Percentiles rank a stretch among this genome's conserved stretches.
phyloP scores from a whole-genome alignment of 176 grass and related monocot genomes.

The Urochloa ruziziensis region DNA sequence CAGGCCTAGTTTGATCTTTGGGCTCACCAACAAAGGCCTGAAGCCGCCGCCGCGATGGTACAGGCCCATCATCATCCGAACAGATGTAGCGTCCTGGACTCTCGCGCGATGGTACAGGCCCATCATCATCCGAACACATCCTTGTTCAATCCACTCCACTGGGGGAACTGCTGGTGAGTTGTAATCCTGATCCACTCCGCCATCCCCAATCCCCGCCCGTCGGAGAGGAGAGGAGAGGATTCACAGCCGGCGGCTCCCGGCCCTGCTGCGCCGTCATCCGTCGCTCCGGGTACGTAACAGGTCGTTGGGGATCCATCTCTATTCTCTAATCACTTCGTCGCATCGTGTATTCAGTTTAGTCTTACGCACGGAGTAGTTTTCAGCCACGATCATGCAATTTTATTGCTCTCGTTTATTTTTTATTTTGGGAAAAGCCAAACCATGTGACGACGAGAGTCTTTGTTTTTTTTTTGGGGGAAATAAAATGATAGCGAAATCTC shows the following conservation, averaged over 20 bases:
- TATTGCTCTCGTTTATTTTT: too few relatives aligned
- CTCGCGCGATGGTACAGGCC: not conserved
- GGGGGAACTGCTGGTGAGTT: not conserved
- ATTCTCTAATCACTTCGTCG: too few relatives aligned
- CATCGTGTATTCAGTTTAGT: too few relatives aligned
- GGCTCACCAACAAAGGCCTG: too few relatives aligned
- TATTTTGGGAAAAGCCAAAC: too few relatives aligned
- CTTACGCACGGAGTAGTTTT: too few relatives aligned
- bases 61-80: not conserved
- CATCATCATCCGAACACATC: too few relatives aligned
- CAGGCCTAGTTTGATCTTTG: not conserved
- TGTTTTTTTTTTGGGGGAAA: not conserved
- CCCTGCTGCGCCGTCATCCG: not conserved
- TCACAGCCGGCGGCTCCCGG: not conserved
- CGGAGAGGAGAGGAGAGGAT: not conserved
- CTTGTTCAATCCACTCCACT: not conserved
- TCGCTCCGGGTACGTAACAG: not conserved
- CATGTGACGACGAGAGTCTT: not conserved
- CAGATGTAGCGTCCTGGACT: not conserved
- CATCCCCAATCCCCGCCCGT: not conserved
- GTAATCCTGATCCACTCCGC: not conserved
- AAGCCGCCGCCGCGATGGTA: not conserved
- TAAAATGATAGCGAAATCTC: not conserved
- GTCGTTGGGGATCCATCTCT: too few relatives aligned
- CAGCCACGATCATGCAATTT: too few relatives aligned